Evolutionary conservation across 176 grass and related monocot species (phyloP), one percentile per base, ranked within the genome.

Genomic region (Ananas comosus): DNA sequence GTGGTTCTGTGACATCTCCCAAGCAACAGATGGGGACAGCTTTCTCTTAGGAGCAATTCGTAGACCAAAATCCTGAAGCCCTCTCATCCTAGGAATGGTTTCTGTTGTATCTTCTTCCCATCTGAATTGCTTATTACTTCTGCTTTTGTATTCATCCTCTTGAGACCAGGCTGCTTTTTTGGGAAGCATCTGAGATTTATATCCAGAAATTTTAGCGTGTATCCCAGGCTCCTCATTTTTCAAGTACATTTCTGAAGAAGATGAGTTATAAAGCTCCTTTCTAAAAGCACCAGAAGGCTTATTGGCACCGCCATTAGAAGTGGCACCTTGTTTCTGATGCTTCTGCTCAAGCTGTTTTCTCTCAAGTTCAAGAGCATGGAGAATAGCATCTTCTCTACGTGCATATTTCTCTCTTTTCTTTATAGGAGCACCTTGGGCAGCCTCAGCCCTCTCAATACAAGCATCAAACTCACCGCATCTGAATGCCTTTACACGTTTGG

Each of bases 391-490:
- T 63, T 99, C 94, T 78, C 94, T 81, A 4, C 94, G 81, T 78
- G 94, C 94, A 80, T 99, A 99, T 78, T 99, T 99, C 80, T 99
- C 94, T 73, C 94, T 82, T 88, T 93, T 99, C 84, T 93, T 99
- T 57, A 87, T 86, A 74, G 85, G 78, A 73, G 83, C 88, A 24
- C 94, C 94, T 84, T 93, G 87, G 27, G 89, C 81, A 69, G 94
- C 84, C 80, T 99, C 94, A 66, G 94, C 94, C 73, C 77, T 89
- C 72, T 99, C 94, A 85, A 99, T 93, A 85, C 94, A 99, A 42
- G 89, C 94, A 82, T 99, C 94, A 72, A 99, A 99, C 70, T 99
- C 94, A 67, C 94, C 94, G 80, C 94, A 99, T 49, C 94, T 86
- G 74, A 99, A 99, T 23, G 94, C 80, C 73, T 99, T 99, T 48